These are phyloP conservation scores for Lactarius vividus DNA, from an alignment of 768 basidiomycete genomes.

Conservation along the genomic window DNA sequence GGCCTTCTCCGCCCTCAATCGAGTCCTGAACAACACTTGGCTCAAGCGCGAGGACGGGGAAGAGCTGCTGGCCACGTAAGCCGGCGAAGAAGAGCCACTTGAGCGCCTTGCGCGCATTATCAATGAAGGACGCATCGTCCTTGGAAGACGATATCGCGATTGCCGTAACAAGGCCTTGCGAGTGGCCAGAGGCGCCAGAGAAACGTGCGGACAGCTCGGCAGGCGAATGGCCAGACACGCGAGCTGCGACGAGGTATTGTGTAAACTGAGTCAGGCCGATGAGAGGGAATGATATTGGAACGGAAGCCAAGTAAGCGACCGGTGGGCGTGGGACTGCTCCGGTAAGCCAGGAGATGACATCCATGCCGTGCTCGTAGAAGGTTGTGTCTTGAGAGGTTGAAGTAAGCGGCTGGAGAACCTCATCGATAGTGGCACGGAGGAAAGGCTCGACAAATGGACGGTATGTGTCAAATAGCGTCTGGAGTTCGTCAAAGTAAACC, in stretches of 20 bases:
- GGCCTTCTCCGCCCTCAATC: slow-evolving; percentile 89
- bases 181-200: slow-evolving; percentile 92
- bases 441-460: slow-evolving; percentile 78
- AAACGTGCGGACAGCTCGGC: slow-evolving; percentile 75
- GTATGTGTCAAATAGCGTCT: slow-evolving; percentile 89
- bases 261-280: slow-evolving; percentile 95
- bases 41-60: slow-evolving; percentile 89
- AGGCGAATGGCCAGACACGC: slow-evolving; percentile 70
- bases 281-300: slow-evolving; percentile 91
- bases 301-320: slow-evolving; percentile 82
- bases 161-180: slow-evolving; percentile 96
- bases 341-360: slow-evolving; percentile 81
- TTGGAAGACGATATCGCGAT: slow-evolving; percentile 79
- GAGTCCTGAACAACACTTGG: slow-evolving; percentile 85
- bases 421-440: slow-evolving; percentile 57
- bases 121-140: slow-evolving; percentile 68
- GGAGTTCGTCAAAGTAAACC: slow-evolving; percentile 95
- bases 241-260: slow-evolving; percentile 84
- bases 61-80: slow-evolving; percentile 88
- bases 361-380: slow-evolving; percentile 78
- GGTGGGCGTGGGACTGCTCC: slow-evolving; percentile 70
- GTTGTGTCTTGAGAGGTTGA: slow-evolving; percentile 54
- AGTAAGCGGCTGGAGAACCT: slow-evolving; percentile 71
- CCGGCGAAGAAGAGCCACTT: slow-evolving; percentile 94
- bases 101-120: slow-evolving; percentile 79